Evolutionary conservation across 2,329 filamentous ascomycete species (phyloP).

Genomic region (Cladosporium sp.): DNA sequence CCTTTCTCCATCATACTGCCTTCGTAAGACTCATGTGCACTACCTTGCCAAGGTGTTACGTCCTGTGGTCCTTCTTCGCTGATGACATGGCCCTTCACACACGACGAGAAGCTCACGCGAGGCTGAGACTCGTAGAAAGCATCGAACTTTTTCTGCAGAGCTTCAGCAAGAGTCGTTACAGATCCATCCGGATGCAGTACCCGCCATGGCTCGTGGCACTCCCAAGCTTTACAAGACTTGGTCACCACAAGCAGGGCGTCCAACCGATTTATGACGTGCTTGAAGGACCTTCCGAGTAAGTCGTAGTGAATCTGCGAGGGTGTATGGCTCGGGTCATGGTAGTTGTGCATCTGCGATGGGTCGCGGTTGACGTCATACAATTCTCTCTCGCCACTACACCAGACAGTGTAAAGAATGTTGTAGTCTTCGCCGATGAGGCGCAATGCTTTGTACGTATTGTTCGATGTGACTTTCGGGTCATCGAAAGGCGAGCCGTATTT

Average conservation of each 20-base stretch:
- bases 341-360: constrained; percentile 29
- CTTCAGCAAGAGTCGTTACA: constrained; percentile 31
- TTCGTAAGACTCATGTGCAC: not conserved
- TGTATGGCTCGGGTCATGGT: constrained; percentile 20
- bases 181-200: constrained; percentile 33
- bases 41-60: constrained; percentile 22
- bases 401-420: constrained; percentile 65
- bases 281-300: constrained; percentile 25
- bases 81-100: constrained; percentile 58
- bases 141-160: constrained; percentile 32
- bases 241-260: constrained; percentile 37
- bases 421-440: constrained; percentile 43
- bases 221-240: constrained; percentile 36
- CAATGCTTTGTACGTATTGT: constrained; percentile 36
- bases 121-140: constrained; percentile 36
- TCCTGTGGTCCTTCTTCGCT: constrained; percentile 54
- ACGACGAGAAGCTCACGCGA: constrained; percentile 55
- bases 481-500: constrained; percentile 26
- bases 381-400: constrained; percentile 68
- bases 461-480: constrained; percentile 14
- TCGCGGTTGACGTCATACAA: constrained; percentile 54
- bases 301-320: constrained; percentile 21
- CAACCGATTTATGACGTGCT: constrained; percentile 29
- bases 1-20: not conserved
- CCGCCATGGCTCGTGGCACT: constrained; percentile 36